Conservation (phyloP, 768 basidiomycete species). For the Chlorophyllum brunneum region DNA sequence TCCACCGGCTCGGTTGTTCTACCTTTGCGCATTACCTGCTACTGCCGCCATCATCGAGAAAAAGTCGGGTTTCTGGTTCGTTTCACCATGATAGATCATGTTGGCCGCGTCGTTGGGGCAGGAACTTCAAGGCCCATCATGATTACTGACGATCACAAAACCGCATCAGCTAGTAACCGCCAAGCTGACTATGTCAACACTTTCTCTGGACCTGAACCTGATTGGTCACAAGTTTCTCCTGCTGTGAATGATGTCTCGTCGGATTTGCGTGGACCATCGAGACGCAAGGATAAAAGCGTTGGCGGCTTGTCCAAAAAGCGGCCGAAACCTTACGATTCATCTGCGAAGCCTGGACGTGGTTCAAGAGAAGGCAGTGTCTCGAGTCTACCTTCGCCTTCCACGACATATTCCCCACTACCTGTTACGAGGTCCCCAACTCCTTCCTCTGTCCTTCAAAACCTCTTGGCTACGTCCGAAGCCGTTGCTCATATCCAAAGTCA, state of each 20-base stretch:
- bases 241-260: slow-evolving; percentile 22
- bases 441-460: slow-evolving; percentile 28
- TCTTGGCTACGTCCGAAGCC: slow-evolving; percentile 25
- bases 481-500: slow-evolving; percentile 17
- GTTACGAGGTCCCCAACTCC: slow-evolving; percentile 45
- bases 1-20: slow-evolving; percentile 80
- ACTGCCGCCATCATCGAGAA: slow-evolving; percentile 97
- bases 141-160: slow-evolving; percentile 99
- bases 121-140: slow-evolving; percentile 89
- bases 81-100: slow-evolving; percentile 78
- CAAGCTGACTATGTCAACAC: slow-evolving; percentile 28
- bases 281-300: slow-evolving; percentile 39
- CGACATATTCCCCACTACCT: slow-evolving; percentile 40
- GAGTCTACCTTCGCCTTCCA: slow-evolving; percentile 45
- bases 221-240: slow-evolving; percentile 43
- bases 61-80: slow-evolving; percentile 92
- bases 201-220: slow-evolving; percentile 35
- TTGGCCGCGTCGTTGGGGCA: slow-evolving; percentile 75
- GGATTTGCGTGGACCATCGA: slow-evolving; percentile 40
- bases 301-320: slow-evolving; percentile 46
- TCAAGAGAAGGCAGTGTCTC: slow-evolving; percentile 55
- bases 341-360: slow-evolving; percentile 38
- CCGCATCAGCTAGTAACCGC: slow-evolving; percentile 36
- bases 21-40: slow-evolving; percentile 96
- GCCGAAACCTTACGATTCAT: slow-evolving; percentile 65